These are phyloP conservation scores for Aspergillus sp. DNA, from an alignment of 2,329 filamentous ascomycete genomes.

Conservation along the genomic window DNA sequence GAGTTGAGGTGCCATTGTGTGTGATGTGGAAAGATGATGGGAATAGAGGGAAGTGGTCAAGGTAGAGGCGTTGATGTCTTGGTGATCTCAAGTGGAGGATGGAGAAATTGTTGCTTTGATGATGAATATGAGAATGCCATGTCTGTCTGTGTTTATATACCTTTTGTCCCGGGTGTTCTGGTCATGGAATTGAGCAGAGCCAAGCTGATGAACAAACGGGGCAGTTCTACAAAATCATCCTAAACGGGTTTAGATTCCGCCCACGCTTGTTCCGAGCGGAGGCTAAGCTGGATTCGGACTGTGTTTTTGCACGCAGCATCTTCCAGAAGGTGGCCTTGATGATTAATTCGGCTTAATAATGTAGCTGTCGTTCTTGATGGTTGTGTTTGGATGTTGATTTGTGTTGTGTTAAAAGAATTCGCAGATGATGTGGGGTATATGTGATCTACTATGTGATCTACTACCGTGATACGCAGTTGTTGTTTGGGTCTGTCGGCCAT, in stretches of 20 bases:
- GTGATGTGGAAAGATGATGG: neutral
- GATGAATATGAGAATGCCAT: neutral
- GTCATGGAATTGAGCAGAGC: neutral
- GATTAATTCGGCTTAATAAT: neutral
- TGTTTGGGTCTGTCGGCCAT: neutral
- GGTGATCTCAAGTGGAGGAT: neutral
- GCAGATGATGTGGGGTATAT: neutral
- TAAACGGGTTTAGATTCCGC: neutral
- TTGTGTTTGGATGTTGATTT: neutral
- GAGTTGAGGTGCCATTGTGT: neutral
- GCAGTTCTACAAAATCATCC: neutral
- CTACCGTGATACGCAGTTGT: no score
- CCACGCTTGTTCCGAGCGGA: neutral
- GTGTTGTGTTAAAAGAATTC: neutral
- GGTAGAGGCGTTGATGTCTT: no score
- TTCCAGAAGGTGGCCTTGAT: neutral
- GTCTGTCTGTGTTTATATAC: neutral
- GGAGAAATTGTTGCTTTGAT: neutral
- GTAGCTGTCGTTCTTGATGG: no score
- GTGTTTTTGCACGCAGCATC: neutral
- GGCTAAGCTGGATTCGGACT: neutral
- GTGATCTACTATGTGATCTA: neutral
- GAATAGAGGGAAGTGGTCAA: neutral
- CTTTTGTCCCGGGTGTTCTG: neutral
- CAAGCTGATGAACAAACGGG: neutral